Base-by-base conservation (phyloP, 306 rosid species). In the Leucaena leucocephala region DNA sequence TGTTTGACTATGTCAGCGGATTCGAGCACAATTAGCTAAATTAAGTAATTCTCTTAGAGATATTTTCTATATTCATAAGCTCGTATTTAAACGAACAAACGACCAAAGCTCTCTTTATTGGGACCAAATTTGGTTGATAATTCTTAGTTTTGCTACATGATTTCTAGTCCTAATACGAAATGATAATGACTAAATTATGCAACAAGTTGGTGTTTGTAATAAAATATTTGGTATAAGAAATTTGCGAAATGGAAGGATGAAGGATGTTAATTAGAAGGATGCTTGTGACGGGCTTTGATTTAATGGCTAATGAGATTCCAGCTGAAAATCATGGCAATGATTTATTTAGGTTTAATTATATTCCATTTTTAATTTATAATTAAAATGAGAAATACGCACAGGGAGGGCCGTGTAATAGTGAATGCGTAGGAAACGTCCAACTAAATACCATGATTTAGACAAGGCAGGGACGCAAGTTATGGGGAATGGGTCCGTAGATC, bases 401-500 rank as follows among this genome's bases (percentile, higher is more conserved):
- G 1, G 27, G 27, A 27, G 27, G 27, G 62, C 33, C 12, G 11
- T 10, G 39, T 39, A 78, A 76, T 48, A 75, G 68, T 11, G 72
- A 45, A 27, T 55, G 82, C n/a, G 13, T 12, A 13, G 68, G 84
- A 75, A 68, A 81, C 77, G 69, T 65, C 79, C 81, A 74, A 71
- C 78, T 46, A 74, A 70, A 80, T 54, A 63, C 55, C 78, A 82
- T 87, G 77, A 82, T 50, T 42, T 71, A 44, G 84, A 87, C 85
- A 80, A 69, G 27, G 71, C 74, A 79, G 70, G 70, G 46, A 35
- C 57, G 35, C 36, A 82, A 63, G 79, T 74, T 34, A 74, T 80
- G 88, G 76, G 9, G 74, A 79, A 77, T 73, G 85, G 87, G 84
- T 66, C 87, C 87, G 58, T 14, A 49, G 55, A 49, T 59, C 43